Percentiles rank a stretch among this genome's conserved stretches.
These are phyloP conservation scores for Lavandula angustifolia DNA, from an alignment of 257 asterid species.

Conservation along the genomic window DNA sequence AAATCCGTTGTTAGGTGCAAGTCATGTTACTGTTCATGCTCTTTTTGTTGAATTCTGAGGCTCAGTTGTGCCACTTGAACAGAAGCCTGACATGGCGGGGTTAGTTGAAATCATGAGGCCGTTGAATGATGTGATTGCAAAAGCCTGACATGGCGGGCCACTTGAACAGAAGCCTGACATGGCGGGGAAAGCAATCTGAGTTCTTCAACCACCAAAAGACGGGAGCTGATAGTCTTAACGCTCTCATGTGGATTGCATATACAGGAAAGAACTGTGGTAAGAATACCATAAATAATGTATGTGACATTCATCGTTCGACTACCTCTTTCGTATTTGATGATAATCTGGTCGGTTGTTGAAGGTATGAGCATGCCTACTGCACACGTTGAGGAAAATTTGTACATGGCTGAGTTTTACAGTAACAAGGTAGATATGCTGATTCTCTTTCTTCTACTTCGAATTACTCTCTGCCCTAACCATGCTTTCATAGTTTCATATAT, in stretches of 20 bases:
- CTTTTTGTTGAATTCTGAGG: slow-evolving; percentile 21
- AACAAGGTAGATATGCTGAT: slow-evolving; percentile 59
- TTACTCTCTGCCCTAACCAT: too few relatives aligned
- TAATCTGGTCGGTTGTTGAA: slow-evolving; percentile 32
- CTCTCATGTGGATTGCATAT: slow-evolving; percentile 85
- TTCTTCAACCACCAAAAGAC: slow-evolving; percentile 76
- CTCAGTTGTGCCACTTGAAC: slow-evolving; percentile 30
- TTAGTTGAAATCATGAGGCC: slow-evolving; percentile 72
- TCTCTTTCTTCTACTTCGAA: too few relatives aligned
- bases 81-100: slow-evolving; percentile 75
- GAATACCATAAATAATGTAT: neutral
- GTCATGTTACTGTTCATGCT: neutral
- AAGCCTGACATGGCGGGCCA: too few relatives aligned
- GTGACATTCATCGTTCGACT: neutral
- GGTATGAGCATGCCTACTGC: slow-evolving; percentile 94
- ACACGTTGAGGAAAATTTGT: slow-evolving; percentile 93
- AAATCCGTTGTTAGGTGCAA: too few relatives aligned
- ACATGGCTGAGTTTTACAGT: slow-evolving; percentile 82
- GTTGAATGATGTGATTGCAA: slow-evolving; percentile 60
- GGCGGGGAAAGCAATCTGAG: slow-evolving; percentile 70
- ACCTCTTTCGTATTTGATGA: slow-evolving; percentile 16
- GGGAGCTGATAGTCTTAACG: slow-evolving; percentile 72
- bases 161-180: too few relatives aligned
- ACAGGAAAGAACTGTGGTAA: slow-evolving; percentile 80
- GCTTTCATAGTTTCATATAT: too few relatives aligned